Evolutionary conservation across 2,329 filamentous ascomycete species (phyloP), one percentile per base, ranked within the genome.

Genomic region (Colletotrichum phormii): DNA sequence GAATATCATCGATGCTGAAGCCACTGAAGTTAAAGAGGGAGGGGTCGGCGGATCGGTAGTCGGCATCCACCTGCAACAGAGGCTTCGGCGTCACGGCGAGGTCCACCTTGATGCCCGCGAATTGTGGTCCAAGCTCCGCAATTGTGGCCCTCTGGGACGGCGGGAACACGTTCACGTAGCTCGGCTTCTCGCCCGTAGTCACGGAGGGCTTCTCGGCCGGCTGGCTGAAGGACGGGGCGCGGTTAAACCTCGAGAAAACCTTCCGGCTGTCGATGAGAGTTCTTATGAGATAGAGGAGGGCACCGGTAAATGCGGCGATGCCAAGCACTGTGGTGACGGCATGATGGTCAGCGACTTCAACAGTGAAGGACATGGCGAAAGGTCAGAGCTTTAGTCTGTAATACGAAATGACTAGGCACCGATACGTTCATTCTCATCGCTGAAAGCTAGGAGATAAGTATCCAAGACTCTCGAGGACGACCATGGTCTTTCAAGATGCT

Each of bases 1-100:
- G 88, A 74, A 97, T 87, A 68, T 97, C 94, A 2, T 87, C 86
- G 0, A 92, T 85, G 0, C 92, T 92, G 77, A 95, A 92, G 1
- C 92, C 93, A 54, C 89, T 94, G 1, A 89, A 90, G 2, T 90
- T 91, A 78, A 88, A 92, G 31, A 84, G 85, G 0, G 72, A 71
- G 3, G 79, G 75, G 15, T 76, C 75, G 0, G 82, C 81, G 29
- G 75, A 62, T 8, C 76, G 77, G 64, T 83, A 85, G 67, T 84
- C 78, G 55, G 80, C 77, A 3, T 81, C 79, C 8, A 85, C 58
- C 6, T 74, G 75, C 6, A 85, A 67, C 7, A 84, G 74, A 13
- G 79, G 69, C 29, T 74, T 75, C 4, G 75, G 65, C 2, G 46
- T 15, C 35, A 54, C 1, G 65, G 75, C 49, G 76, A 74, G 57